Conservation (phyloP, 805 yeast genomes). For the Hagleromyces aurorensis region DNA sequence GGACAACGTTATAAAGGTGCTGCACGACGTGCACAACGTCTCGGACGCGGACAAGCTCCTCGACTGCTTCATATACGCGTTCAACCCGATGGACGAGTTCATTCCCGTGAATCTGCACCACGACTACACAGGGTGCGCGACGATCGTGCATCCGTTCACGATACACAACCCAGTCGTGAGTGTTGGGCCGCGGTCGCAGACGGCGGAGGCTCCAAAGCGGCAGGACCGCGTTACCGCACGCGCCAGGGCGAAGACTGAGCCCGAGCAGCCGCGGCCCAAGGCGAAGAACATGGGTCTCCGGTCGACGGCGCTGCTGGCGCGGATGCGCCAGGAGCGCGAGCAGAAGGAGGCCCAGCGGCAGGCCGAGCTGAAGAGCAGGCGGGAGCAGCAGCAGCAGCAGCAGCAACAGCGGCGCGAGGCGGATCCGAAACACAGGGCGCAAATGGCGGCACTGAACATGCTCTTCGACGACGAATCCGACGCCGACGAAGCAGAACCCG, state of each 20-base stretch:
- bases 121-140: too few relatives aligned
- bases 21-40: conserved; percentile 16
- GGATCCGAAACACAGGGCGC: conserved; percentile 25
- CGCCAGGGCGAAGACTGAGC: conserved; percentile 14
- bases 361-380: conserved; percentile 22
- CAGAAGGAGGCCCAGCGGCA: conserved; percentile 25
- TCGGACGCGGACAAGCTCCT: conserved; percentile 12
- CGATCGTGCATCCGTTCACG: too few relatives aligned
- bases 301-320: conserved; percentile 27
- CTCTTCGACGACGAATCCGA: conserved; percentile 26
- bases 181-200: too few relatives aligned
- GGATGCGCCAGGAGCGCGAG: conserved; percentile 28
- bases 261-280: conserved; percentile 7
- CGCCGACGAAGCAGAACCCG: conserved; percentile 10
- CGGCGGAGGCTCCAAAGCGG: too few relatives aligned
- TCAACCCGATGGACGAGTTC: conserved; percentile 26
- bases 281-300: conserved; percentile 18
- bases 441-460: conserved; percentile 23
- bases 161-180: too few relatives aligned
- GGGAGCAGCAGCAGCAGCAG: conserved; percentile 16
- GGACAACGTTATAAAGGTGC: conserved; percentile 16
- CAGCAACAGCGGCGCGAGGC: conserved; percentile 7
- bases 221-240: too few relatives aligned
- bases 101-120: conserved; percentile 17
- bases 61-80: conserved; percentile 30